A percentile compares a stretch with the other conserved stretches of the same genome.
phyloP scores from a whole-genome alignment of 257 asterid species.

The Nicotiana tabacum region DNA sequence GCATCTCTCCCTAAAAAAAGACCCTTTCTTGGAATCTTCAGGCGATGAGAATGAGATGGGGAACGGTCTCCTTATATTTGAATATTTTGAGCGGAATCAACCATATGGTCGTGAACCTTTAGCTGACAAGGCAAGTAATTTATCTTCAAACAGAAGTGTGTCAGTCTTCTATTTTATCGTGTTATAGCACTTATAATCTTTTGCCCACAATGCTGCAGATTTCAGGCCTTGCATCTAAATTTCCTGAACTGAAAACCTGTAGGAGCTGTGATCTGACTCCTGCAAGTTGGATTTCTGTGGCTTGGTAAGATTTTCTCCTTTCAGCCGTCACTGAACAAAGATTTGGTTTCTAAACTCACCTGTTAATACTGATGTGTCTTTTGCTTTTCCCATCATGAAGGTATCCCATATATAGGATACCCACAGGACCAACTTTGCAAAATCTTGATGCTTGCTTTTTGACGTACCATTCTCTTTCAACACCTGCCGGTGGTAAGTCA shows the following conservation, averaged over 20 bases:
- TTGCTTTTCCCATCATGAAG: slow-evolving; percentile 29
- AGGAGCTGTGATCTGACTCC: slow-evolving; percentile 78
- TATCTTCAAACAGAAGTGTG: slow-evolving; percentile 4
- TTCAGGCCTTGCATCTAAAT: slow-evolving; percentile 56
- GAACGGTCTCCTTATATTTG: slow-evolving; percentile 57
- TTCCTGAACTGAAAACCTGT: slow-evolving; percentile 60
- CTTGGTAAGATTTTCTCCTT: slow-evolving; percentile 52
- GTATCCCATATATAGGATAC: slow-evolving; percentile 96
- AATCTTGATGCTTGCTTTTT: slow-evolving; percentile 88
- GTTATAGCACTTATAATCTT: slow-evolving; percentile 2
- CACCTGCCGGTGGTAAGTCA: slow-evolving; percentile 54
- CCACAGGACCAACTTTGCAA: slow-evolving; percentile 85
- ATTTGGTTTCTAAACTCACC: neutral
- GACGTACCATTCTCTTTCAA: slow-evolving; percentile 77
- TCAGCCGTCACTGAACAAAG: neutral
- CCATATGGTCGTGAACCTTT: slow-evolving; percentile 89
- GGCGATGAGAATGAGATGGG: slow-evolving; percentile 41
- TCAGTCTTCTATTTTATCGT: neutral
- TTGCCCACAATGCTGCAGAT: slow-evolving; percentile 38
- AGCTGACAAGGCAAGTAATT: slow-evolving; percentile 70
- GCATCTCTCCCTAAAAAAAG: slow-evolving; percentile 30
- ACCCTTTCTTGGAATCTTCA: slow-evolving; percentile 31
- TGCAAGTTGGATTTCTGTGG: slow-evolving; percentile 91
- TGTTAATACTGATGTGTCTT: slow-evolving; percentile 5
- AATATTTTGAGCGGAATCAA: slow-evolving; percentile 64